These are phyloP conservation scores for Phytophthora podocarpi DNA, from an alignment of 352 stramenopile species.

Conservation along the genomic window DNA sequence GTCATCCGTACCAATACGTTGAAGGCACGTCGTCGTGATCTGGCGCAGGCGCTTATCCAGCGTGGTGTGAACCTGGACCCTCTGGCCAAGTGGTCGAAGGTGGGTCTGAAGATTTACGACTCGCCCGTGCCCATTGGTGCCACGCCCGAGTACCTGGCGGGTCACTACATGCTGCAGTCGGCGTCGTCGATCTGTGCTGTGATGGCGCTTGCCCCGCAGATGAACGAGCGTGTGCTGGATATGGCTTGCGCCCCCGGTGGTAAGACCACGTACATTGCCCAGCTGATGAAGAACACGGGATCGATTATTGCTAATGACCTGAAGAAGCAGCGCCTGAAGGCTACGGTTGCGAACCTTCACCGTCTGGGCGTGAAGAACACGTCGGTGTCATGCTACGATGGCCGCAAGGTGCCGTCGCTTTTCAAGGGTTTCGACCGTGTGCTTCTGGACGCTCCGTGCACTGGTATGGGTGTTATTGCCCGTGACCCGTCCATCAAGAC, in stretches of 20 bases:
- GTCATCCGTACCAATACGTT: slow-evolving; percentile 99
- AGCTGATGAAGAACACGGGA: slow-evolving; percentile 99
- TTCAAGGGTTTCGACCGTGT: slow-evolving; percentile 98
- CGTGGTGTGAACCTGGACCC: slow-evolving; percentile 98
- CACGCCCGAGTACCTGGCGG: slow-evolving; percentile 99
- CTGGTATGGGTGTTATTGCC: slow-evolving; percentile 97
- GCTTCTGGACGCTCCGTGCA: slow-evolving; percentile 99
- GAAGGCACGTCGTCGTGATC: slow-evolving; percentile 98
- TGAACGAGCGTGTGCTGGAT: slow-evolving; percentile 97
- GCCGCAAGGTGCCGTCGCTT: slow-evolving; percentile 92
- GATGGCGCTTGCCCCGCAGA: slow-evolving; percentile 96
- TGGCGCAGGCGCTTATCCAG: slow-evolving; percentile 98
- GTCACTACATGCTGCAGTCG: slow-evolving; percentile 99
- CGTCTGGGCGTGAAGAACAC: slow-evolving; percentile 98
- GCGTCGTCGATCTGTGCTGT: slow-evolving; percentile 99
- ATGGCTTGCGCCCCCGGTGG: slow-evolving; percentile 98
- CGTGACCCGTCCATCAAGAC: slow-evolving; percentile 99
- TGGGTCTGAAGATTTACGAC: slow-evolving; percentile 99
- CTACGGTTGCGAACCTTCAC: slow-evolving; percentile 99
- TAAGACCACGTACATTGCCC: slow-evolving; percentile 99
- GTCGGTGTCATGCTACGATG: slow-evolving; percentile 97
- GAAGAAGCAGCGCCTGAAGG: slow-evolving; percentile 96
- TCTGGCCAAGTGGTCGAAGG: slow-evolving; percentile 98
- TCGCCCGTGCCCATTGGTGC: slow-evolving; percentile 98
- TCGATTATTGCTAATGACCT: slow-evolving; percentile 99